These are phyloP conservation scores for Eucalyptus grandis DNA, from an alignment of 345 rosid species.

Conservation along the genomic window DNA sequence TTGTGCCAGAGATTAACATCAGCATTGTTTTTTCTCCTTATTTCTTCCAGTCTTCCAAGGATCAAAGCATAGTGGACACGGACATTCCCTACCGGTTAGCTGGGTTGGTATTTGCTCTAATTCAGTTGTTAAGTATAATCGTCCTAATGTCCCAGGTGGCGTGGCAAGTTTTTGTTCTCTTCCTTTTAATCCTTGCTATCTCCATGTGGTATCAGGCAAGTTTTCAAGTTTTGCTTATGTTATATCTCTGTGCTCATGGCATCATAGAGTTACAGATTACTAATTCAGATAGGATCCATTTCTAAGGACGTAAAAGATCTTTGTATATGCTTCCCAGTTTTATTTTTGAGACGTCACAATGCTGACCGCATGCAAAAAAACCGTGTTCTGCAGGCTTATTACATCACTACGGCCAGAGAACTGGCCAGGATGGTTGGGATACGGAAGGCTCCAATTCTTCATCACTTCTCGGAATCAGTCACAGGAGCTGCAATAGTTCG, in stretches of 20 bases:
- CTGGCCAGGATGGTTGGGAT: slow-evolving; percentile 78
- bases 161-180: slow-evolving; percentile 55
- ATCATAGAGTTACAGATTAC: background rate
- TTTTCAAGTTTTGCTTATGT: background rate
- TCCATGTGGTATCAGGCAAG: slow-evolving; percentile 60
- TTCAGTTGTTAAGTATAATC: slow-evolving; percentile 56
- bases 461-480: slow-evolving; percentile 80
- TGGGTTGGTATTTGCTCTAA: slow-evolving; percentile 65
- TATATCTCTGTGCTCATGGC: too few species aligned
- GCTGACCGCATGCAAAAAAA: background rate
- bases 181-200: slow-evolving; percentile 39
- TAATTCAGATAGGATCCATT: background rate
- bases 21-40: background rate
- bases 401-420: slow-evolving; percentile 80
- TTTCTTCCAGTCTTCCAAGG: slow-evolving; percentile 47
- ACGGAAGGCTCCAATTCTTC: slow-evolving; percentile 70
- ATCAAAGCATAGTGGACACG: slow-evolving; percentile 65
- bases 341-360: background rate
- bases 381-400: slow-evolving; percentile 43
- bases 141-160: slow-evolving; percentile 53
- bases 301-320: background rate
- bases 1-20: background rate
- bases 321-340: background rate
- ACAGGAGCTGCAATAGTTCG: slow-evolving; percentile 66
- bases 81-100: slow-evolving; percentile 74